A percentile compares a stretch with the other conserved stretches of the same genome.
These are phyloP conservation scores for Sporothrix brunneoviolacea DNA, from an alignment of 2,329 filamentous ascomycete species.

Conservation along the genomic window DNA sequence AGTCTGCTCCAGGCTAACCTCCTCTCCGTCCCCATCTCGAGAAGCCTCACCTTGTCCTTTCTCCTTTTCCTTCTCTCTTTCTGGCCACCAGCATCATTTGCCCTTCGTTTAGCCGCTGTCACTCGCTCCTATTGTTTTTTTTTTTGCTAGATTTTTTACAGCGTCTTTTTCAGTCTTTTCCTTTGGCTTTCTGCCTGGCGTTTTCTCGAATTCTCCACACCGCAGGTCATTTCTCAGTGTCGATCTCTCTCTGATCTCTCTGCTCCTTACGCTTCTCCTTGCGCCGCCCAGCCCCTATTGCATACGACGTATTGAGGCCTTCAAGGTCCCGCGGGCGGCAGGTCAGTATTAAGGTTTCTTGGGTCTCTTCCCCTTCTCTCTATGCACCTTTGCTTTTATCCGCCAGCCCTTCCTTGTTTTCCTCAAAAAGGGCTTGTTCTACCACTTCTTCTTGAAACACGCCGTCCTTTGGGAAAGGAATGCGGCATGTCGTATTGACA, in stretches of 20 bases:
- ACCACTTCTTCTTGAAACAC: constrained; percentile 10
- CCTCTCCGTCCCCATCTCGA: background rate
- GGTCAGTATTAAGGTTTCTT: no score
- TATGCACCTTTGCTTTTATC: background rate
- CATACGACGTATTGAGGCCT: no score
- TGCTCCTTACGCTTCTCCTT: no score
- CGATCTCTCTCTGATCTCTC: constrained; percentile 6
- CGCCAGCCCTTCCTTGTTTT: background rate
- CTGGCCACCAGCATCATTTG: no score
- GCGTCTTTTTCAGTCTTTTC: background rate
- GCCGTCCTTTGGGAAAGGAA: constrained; percentile 3
- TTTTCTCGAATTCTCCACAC: background rate
- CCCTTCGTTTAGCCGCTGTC: no score
- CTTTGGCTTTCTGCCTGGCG: background rate
- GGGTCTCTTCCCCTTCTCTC: background rate
- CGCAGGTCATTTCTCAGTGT: background rate
- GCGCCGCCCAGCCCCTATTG: background rate
- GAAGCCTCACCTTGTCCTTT: background rate
- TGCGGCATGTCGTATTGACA: constrained; percentile 13
- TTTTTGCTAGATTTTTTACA: no score
- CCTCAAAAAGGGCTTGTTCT: no score
- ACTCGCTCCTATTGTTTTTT: no score
- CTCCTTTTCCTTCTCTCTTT: background rate
- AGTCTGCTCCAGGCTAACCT: background rate
- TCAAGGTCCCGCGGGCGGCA: no score